These are phyloP conservation scores for Lolium multiflorum DNA, from an alignment of 176 grass and related monocot species.

Conservation along the genomic window DNA sequence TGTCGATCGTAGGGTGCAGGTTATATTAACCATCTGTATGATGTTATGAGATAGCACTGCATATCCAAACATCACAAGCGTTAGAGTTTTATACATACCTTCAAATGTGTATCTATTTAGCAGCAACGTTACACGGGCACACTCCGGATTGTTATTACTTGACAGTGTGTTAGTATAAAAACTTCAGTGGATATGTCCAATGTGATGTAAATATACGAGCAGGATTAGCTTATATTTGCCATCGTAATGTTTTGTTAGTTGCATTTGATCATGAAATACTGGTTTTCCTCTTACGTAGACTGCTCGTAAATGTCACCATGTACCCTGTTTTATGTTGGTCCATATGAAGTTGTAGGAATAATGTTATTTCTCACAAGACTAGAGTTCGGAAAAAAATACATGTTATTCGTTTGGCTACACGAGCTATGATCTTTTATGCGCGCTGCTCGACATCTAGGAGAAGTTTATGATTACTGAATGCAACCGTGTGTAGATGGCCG, in stretches of 20 bases:
- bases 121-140: neutral
- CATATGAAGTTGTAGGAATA: no score
- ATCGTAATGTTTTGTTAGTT: neutral
- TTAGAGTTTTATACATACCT: neutral
- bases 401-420: no score
- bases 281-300: no score
- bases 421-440: no score
- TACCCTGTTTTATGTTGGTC: no score
- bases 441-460: no score
- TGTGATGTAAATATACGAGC: slow-evolving; percentile 1
- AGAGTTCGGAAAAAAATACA: no score
- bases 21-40: neutral
- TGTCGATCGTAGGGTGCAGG: neutral
- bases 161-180: neutral
- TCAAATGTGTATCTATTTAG: neutral
- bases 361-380: no score
- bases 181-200: neutral
- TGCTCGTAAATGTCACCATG: no score
- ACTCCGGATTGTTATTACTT: slow-evolving; percentile 2
- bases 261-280: neutral
- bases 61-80: neutral
- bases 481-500: no score
- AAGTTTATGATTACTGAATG: no score
- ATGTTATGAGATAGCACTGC: neutral
- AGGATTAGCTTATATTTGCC: neutral